Conservation (phyloP, 2,329 filamentous ascomycete genomes). For the Botrytis galanthina region DNA sequence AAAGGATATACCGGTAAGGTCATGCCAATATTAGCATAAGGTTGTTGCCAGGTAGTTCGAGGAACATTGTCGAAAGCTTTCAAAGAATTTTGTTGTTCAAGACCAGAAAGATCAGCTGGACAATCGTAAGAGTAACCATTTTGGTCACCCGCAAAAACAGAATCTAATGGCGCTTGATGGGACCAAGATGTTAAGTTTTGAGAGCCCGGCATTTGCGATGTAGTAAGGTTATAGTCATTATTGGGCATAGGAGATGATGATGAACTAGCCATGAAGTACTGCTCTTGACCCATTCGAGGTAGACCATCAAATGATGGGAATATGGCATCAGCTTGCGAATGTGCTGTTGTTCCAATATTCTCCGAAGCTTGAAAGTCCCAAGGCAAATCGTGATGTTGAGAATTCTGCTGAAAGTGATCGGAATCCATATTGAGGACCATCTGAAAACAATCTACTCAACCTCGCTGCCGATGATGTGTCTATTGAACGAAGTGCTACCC, state of each 20-base stretch:
- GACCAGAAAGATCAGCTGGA: conserved; percentile 24
- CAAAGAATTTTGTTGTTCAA: conserved; percentile 23
- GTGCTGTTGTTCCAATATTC: conserved; percentile 22
- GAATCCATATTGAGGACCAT: conserved; percentile 33
- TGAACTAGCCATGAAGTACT: conserved; percentile 30
- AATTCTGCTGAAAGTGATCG: conserved; percentile 28
- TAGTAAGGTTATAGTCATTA: conserved; percentile 25
- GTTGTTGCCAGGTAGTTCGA: conserved; percentile 25
- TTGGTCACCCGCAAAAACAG: conserved; percentile 22
- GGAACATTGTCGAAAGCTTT: conserved; percentile 25
- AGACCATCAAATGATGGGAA: conserved; percentile 34
- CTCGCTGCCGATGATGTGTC: conserved; percentile 29
- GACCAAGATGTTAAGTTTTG: conserved; percentile 29
- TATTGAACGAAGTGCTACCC: conserved; percentile 30
- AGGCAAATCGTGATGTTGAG: conserved; percentile 30
- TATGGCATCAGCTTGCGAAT: conserved; percentile 25
- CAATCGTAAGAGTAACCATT: conserved; percentile 29
- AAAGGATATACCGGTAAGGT: conserved; percentile 26
- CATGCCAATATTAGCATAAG: conserved; percentile 25
- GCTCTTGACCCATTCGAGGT: conserved; percentile 28
- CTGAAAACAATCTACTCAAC: conserved; percentile 26
- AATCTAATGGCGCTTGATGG: conserved; percentile 24
- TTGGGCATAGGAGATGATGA: conserved; percentile 24
- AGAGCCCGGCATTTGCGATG: conserved; percentile 7
- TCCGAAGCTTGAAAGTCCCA: conserved; percentile 30